phyloP scores from a whole-genome alignment of 768 basidiomycete species.

The Macrocybe gigantea region DNA sequence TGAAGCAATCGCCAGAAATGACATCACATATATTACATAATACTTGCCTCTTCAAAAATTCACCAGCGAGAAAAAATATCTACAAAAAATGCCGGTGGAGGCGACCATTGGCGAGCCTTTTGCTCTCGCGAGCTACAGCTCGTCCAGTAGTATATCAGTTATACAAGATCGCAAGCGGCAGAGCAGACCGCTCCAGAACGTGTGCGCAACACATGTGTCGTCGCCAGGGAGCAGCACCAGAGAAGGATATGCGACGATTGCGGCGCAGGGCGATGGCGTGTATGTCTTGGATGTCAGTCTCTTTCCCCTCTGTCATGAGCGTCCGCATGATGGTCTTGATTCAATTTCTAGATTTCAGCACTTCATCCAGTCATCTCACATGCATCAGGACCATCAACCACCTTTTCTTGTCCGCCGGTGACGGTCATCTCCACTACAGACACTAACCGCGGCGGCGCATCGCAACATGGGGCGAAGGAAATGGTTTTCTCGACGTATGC shows the following conservation, averaged over 20 bases:
- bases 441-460: constrained; percentile 26
- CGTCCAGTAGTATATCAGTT: constrained; percentile 17
- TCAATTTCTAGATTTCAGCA: constrained; percentile 42
- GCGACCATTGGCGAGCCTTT: constrained; percentile 30
- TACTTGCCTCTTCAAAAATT: constrained; percentile 11
- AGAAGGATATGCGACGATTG: constrained; percentile 60
- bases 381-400: constrained; percentile 60
- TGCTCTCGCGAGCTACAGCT: constrained; percentile 28
- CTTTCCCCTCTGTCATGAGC: background rate
- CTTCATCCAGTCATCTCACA: constrained; percentile 64
- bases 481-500: constrained; percentile 41
- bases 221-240: constrained; percentile 22
- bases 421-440: constrained; percentile 29
- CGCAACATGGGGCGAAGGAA: too few species aligned
- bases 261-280: constrained; percentile 69
- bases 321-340: background rate
- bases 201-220: constrained; percentile 24
- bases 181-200: constrained; percentile 15
- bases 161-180: constrained; percentile 12
- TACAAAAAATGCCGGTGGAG: constrained; percentile 9
- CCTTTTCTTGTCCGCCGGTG: constrained; percentile 55
- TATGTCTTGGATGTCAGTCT: constrained; percentile 65
- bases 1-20: too few species aligned
- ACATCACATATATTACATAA: constrained; percentile 3
- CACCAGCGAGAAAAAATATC: background rate